These are phyloP conservation scores for Juncus inflexus DNA, from an alignment of 176 grass and related monocot genomes.

Conservation along the genomic window DNA sequence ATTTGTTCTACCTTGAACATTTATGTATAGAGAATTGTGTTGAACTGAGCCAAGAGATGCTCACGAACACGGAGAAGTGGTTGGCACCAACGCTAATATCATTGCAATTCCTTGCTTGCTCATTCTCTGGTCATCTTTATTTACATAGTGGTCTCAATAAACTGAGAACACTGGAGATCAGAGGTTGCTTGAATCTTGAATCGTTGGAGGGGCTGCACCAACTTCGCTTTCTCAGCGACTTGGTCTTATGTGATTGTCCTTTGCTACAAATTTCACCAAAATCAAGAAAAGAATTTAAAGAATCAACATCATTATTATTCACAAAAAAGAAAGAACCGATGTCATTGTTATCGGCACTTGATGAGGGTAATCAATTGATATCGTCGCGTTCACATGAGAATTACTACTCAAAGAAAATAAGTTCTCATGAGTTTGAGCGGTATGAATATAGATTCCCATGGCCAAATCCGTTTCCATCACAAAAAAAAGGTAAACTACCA, in stretches of 20 bases:
- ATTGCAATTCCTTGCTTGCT: neutral
- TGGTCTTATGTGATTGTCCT: constrained; percentile 33
- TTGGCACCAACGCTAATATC: neutral
- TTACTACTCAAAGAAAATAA: too few relatives aligned
- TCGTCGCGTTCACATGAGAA: too few relatives aligned
- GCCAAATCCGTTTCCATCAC: too few relatives aligned
- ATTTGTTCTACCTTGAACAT: constrained; percentile 16
- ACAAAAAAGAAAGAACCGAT: too few relatives aligned
- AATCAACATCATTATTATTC: too few relatives aligned
- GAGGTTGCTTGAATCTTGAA: constrained; percentile 25
- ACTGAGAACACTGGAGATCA: constrained; percentile 33
- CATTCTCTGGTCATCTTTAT: neutral
- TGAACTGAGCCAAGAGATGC: neutral
- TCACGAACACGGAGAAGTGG: constrained; percentile 21
- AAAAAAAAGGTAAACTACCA: constrained; percentile 12
- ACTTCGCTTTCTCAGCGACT: neutral
- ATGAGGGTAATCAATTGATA: too few relatives aligned
- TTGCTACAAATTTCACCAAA: neutral
- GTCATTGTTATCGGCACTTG: too few relatives aligned
- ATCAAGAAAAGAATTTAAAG: neutral
- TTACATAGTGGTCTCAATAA: constrained; percentile 2
- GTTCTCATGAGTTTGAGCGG: too few relatives aligned
- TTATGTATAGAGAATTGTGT: constrained; percentile 18
- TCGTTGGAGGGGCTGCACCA: neutral
- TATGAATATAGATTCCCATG: too few relatives aligned